Conservation (phyloP, 2,329 filamentous ascomycete species). For the Raffaelea albimanens region DNA sequence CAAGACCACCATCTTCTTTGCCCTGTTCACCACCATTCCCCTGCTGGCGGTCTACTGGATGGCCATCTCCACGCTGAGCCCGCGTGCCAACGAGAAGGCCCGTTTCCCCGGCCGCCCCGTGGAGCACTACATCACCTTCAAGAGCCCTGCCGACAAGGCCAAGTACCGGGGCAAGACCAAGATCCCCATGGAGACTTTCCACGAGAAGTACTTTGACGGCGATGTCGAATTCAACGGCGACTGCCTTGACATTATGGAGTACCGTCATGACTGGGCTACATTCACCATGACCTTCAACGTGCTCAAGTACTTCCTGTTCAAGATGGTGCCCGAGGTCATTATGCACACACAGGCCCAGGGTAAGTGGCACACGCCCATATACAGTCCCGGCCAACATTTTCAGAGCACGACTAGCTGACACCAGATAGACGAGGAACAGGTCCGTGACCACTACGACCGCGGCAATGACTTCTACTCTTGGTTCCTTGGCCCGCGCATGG, state of each 20-base stretch:
- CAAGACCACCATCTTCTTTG: conserved; percentile 83
- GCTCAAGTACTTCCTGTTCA: conserved; percentile 14
- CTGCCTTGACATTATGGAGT: conserved; percentile 78
- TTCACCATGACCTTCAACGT: conserved; percentile 31
- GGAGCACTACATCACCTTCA: conserved; percentile 84
- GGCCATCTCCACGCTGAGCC: conserved; percentile 67
- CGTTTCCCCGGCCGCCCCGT: conserved; percentile 76
- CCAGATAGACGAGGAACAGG: conserved; percentile 83
- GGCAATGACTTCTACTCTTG: conserved; percentile 98
- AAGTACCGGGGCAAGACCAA: conserved; percentile 72
- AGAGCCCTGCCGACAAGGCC: conserved; percentile 47
- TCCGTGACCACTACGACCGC: conserved; percentile 94
- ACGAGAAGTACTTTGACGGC: conserved; percentile 95
- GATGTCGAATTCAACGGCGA: conserved; percentile 95
- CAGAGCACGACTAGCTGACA: neutral
- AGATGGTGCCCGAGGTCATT: conserved; percentile 14
- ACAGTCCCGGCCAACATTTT: neutral
- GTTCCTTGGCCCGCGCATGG: conserved; percentile 98
- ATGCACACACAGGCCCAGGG: conserved; percentile 15
- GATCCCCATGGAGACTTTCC: conserved; percentile 87
- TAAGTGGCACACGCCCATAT: neutral
- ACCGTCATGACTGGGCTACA: conserved; percentile 85
- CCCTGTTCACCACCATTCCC: conserved; percentile 66
- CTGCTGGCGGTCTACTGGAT: conserved; percentile 79
- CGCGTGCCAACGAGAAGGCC: conserved; percentile 88